Percentiles rank a stretch among this genome's conserved stretches.
These are phyloP conservation scores for Hypoxylon fragiforme DNA, from an alignment of 495 filamentous ascomycete species.

Conservation along the genomic window DNA sequence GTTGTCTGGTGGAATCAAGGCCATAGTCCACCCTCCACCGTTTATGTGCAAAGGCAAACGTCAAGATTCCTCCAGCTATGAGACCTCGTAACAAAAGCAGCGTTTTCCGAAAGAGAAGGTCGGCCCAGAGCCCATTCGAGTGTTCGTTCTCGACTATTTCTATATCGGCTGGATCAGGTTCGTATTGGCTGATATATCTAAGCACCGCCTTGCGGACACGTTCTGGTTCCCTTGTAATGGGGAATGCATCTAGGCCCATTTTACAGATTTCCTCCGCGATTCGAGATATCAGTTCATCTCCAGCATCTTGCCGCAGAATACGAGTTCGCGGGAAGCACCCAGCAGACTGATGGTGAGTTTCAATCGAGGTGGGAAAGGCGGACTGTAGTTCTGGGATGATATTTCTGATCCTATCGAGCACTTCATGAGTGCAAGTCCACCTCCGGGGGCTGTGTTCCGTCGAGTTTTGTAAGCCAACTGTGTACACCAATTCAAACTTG, in stretches of 20 bases:
- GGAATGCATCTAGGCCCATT: conserved; percentile 45
- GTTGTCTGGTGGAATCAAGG: conserved; percentile 47
- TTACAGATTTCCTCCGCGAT: conserved; percentile 45
- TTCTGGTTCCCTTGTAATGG: conserved; percentile 44
- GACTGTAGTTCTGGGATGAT: conserved; percentile 28
- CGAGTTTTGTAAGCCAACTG: conserved; percentile 59
- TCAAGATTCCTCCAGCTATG: conserved; percentile 58
- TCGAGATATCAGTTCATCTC: conserved; percentile 32
- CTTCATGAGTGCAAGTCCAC: conserved; percentile 62
- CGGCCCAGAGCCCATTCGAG: conserved; percentile 38
- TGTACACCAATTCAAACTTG: conserved; percentile 68
- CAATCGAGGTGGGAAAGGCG: conserved; percentile 42
- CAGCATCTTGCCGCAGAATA: conserved; percentile 44
- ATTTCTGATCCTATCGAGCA: conserved; percentile 51
- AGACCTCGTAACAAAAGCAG: conserved; percentile 65
- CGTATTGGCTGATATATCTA: conserved; percentile 47
- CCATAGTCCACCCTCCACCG: conserved; percentile 73
- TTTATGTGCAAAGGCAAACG: conserved; percentile 59
- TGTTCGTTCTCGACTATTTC: conserved; percentile 37
- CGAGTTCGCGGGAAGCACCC: conserved; percentile 51
- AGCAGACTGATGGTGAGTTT: conserved; percentile 34
- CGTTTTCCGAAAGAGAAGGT: conserved; percentile 40
- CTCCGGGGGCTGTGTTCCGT: conserved; percentile 61
- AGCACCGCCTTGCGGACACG: conserved; percentile 42
- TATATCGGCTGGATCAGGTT: conserved; percentile 39